Base-by-base conservation (phyloP, 2,329 filamentous ascomycete species). In the Fusarium sp. region DNA sequence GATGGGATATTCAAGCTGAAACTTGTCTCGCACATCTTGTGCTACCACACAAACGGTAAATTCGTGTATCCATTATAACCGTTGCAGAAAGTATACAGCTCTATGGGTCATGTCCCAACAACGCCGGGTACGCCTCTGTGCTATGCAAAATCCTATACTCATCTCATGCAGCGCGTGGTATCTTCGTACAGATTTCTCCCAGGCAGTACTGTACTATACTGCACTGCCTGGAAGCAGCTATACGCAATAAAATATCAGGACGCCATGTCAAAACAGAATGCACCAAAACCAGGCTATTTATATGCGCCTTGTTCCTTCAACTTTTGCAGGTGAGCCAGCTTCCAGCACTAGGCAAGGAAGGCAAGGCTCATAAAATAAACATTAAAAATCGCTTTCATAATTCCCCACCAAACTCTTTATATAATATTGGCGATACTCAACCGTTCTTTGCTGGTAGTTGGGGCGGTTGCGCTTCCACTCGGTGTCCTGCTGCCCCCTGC, bases 361-460 rank as follows among this genome's bases (percentile, higher is more conserved):
- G 38, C 49, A 42, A 40, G 47, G 25, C 69, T 65, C 59, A 32
- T 65, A 66, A 66, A 68, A 74, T 75, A 73, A 63, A 77, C 71
- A 77, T 77, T 77, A 78, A 73, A 50, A 59, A 66, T 64, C 46
- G 46, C 57, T 57, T 42, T 65, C 69, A 38, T 67, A 42, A 60
- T 30, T 33, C 40, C 37, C 56, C n/a, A 9, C 37, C 50, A 54
- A 32, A 16, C 32, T 54, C 40, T 30, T 78, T 72, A 86, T 35
- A 86, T 86, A n/a, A 86, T 86, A 53, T 86, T 85, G 16, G 83
- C 83, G 71, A 85, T 85, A 72, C 83, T 85, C 58, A 85, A 69
- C n/a, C 81, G 79, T 47, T 82, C 81, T 52, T 77, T 79, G 54
- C 69, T 74, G 23, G 69, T 78, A n/a, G 67, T 58, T 44, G 61